phyloP scores from a whole-genome alignment of 495 filamentous ascomycete genomes.

The Podospora sp. region DNA sequence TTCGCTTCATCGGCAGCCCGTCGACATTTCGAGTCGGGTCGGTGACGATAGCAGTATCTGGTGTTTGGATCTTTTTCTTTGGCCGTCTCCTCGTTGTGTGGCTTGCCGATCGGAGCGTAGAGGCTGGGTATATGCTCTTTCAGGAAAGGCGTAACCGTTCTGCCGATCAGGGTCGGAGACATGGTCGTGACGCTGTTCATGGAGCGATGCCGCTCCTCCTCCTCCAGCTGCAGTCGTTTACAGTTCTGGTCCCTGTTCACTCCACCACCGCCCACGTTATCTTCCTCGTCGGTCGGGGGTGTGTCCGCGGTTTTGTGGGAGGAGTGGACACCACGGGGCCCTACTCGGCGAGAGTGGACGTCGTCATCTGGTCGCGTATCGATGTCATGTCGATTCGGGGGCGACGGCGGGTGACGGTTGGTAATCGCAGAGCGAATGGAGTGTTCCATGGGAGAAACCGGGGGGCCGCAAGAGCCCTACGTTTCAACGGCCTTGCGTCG shows the following conservation, averaged over 20 bases:
- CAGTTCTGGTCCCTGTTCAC: conserved; percentile 38
- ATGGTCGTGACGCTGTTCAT: conserved; percentile 45
- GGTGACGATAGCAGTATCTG: conserved; percentile 93
- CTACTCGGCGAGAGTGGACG: conserved; percentile 26
- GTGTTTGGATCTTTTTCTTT: conserved; percentile 67
- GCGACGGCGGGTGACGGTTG: conserved; percentile 26
- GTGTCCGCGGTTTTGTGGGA: conserved; percentile 22
- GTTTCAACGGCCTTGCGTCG: conserved; percentile 33
- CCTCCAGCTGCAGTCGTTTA: conserved; percentile 44
- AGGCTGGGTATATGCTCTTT: conserved; percentile 81
- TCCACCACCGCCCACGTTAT: neutral
- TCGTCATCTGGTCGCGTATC: conserved; percentile 31
- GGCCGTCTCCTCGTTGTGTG: conserved; percentile 42
- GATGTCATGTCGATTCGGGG: conserved; percentile 33
- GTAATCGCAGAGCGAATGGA: conserved; percentile 23
- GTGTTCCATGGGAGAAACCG: conserved; percentile 27
- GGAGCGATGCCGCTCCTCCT: conserved; percentile 37
- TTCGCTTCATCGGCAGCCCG: conserved; percentile 90
- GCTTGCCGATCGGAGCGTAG: conserved; percentile 69
- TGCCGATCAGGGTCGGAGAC: conserved; percentile 52
- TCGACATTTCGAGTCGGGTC: conserved; percentile 90
- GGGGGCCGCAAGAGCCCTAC: conserved; percentile 23
- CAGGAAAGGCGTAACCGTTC: conserved; percentile 77
- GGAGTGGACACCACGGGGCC: conserved; percentile 11
- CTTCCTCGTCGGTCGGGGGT: conserved; percentile 13